Conservation (phyloP, 179 eudicot species). For the Silene coronaria region DNA sequence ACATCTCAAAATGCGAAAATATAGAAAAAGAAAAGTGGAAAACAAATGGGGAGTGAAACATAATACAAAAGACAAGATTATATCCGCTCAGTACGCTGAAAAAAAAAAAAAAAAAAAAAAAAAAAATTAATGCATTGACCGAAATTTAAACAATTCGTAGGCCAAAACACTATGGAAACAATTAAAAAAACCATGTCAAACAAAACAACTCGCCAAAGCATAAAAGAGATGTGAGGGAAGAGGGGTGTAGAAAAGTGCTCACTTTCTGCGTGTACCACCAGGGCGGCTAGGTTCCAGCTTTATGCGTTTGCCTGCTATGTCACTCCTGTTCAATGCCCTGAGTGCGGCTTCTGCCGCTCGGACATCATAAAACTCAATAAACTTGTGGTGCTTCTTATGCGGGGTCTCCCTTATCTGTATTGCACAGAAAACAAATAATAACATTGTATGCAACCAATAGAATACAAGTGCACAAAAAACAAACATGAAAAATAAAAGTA, state of each 20-base stretch:
- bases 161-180: too few species aligned
- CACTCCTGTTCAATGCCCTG: constrained; percentile 72
- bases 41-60: too few species aligned
- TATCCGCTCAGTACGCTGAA: too few species aligned
- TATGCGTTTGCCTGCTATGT: constrained; percentile 90
- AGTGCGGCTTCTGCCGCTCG: constrained; percentile 93
- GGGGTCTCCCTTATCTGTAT: constrained; percentile 86
- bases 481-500: constrained; percentile 19
- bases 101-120: too few species aligned
- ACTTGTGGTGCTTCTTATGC: constrained; percentile 79
- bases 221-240: background rate
- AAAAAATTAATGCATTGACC: too few species aligned
- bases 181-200: background rate
- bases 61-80: too few species aligned
- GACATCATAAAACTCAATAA: constrained; percentile 82
- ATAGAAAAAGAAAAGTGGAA: too few species aligned
- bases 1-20: too few species aligned
- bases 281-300: constrained; percentile 95
- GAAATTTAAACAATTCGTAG: background rate
- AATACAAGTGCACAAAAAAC: background rate
- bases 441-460: constrained; percentile 12
- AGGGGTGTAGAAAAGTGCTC: constrained; percentile 19
- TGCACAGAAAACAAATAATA: background rate
- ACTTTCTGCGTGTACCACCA: constrained; percentile 87
- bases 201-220: background rate